Conservation (phyloP, 257 asterid genomes). For the Sherardia arvensis region DNA sequence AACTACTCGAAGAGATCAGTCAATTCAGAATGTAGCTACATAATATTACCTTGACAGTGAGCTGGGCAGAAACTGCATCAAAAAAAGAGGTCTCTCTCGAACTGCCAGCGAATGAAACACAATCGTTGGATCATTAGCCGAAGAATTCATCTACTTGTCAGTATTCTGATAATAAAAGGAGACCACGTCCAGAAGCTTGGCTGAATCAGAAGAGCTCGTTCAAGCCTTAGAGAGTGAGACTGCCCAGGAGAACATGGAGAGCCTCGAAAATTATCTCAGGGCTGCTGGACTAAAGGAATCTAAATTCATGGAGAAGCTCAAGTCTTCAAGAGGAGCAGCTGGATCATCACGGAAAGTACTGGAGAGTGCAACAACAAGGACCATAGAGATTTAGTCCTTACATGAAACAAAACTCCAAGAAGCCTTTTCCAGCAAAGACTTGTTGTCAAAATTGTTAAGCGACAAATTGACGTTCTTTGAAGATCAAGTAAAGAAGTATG, state of each 20-base stretch:
- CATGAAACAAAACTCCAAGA: constrained; percentile 49
- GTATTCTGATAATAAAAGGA: too few species aligned
- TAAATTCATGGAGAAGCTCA: constrained; percentile 53
- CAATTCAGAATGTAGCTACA: too few species aligned
- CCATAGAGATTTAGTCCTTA: constrained; percentile 51
- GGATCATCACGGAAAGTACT: constrained; percentile 41
- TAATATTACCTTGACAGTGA: too few species aligned
- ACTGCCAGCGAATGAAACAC: constrained; percentile 42
- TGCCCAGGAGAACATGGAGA: constrained; percentile 48
- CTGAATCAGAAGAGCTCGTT: constrained; percentile 52
- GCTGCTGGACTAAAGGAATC: constrained; percentile 44
- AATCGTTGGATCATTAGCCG: constrained; percentile 56
- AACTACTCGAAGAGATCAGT: background rate
- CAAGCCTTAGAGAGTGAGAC: constrained; percentile 45
- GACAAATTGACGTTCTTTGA: too few species aligned
- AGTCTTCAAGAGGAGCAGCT: constrained; percentile 64
- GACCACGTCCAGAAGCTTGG: constrained; percentile 30
- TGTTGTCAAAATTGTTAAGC: too few species aligned
- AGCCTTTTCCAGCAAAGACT: too few species aligned
- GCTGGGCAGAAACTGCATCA: too few species aligned
- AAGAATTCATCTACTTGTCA: too few species aligned
- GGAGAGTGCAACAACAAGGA: constrained; percentile 50
- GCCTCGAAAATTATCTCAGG: too few species aligned
- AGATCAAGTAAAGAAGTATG: too few species aligned
- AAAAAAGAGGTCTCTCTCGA: constrained; percentile 49